Conservation (phyloP, 495 filamentous ascomycete species). For the Terfezia claveryi region DNA sequence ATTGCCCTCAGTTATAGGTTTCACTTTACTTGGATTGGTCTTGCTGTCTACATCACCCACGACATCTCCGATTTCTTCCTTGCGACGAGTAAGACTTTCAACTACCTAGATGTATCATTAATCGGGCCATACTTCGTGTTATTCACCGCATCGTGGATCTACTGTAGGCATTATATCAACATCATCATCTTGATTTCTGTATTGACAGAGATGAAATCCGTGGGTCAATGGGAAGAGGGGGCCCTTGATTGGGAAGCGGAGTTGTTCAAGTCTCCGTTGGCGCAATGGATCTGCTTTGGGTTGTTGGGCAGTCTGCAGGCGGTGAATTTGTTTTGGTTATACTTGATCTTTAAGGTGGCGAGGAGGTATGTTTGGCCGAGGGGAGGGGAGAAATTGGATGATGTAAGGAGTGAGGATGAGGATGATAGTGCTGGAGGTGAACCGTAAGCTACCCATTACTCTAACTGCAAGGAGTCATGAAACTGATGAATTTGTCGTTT, state of each 20-base stretch:
- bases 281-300: constrained; percentile 47
- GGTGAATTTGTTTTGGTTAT: constrained; percentile 75
- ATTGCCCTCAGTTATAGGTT: constrained; percentile 85
- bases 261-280: constrained; percentile 63
- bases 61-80: constrained; percentile 95
- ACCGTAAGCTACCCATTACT: no score
- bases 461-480: no score
- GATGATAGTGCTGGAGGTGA: constrained; percentile 14
- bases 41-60: constrained; percentile 91
- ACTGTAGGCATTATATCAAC: constrained; percentile 81
- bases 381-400: constrained; percentile 25
- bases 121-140: constrained; percentile 62
- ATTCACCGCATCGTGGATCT: constrained; percentile 75
- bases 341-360: constrained; percentile 54
- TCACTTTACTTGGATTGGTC: constrained; percentile 95
- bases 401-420: constrained; percentile 41
- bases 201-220: constrained; percentile 67
- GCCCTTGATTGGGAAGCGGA: constrained; percentile 56
- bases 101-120: constrained; percentile 65
- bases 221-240: constrained; percentile 51
- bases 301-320: constrained; percentile 55
- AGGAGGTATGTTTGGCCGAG: constrained; percentile 30
- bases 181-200: constrained; percentile 66
- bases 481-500: no score
- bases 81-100: constrained; percentile 86